A percentile compares a stretch with the other conserved stretches of the same genome.
Conservation (phyloP, 1,139 yeast genomes). For the Spathaspora sp. region DNA sequence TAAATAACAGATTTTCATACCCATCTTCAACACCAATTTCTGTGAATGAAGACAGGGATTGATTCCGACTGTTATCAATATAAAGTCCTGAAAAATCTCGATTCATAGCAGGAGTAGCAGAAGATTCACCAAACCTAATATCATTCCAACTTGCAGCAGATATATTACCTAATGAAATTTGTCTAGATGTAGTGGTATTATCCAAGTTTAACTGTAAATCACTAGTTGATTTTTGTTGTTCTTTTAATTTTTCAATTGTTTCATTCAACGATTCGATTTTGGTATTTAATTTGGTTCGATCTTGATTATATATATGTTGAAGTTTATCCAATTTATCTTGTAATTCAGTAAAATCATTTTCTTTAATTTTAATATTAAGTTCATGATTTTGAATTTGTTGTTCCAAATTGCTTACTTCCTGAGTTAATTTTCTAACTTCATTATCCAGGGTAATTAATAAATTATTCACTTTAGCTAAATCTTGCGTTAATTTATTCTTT, state of each 20-base stretch:
- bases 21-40: conserved; percentile 20
- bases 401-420: conserved; percentile 12
- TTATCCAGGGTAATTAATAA: conserved; percentile 22
- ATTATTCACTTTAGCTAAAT: conserved; percentile 25
- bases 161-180: conserved; percentile 7
- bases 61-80: conserved; percentile 16
- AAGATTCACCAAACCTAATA: conserved; percentile 36
- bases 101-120: conserved; percentile 28
- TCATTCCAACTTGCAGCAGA: conserved; percentile 19
- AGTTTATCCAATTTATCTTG: conserved; percentile 32
- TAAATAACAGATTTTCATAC: conserved; percentile 5
- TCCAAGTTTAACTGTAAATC: conserved; percentile 20
- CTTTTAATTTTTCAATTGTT: conserved; percentile 17
- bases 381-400: conserved; percentile 20
- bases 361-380: conserved; percentile 25
- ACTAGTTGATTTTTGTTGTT: conserved; percentile 7
- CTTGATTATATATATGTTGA: conserved; percentile 30
- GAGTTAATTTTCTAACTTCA: conserved; percentile 21
- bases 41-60: conserved; percentile 21
- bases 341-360: conserved; percentile 25
- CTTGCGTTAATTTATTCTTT: conserved; percentile 29
- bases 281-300: conserved; percentile 26
- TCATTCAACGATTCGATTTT: conserved; percentile 28
- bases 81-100: conserved; percentile 15
- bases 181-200: conserved; percentile 9